Conservation (phyloP, 768 basidiomycete genomes). For the Psilocybe cubensis region DNA sequence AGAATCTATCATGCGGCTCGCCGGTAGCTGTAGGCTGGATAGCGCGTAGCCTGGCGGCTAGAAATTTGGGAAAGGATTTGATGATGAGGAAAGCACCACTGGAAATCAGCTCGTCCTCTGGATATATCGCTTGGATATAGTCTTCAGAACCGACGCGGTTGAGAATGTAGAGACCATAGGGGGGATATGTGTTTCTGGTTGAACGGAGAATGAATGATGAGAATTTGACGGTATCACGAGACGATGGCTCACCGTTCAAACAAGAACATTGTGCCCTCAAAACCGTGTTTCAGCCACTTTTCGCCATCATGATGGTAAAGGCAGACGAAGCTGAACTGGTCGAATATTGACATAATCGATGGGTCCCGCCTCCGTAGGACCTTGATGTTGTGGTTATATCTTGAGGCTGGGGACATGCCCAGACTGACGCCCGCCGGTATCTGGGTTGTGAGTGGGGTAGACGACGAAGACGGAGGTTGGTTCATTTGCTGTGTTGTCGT, state of each 20-base stretch:
- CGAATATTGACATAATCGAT: slow-evolving; percentile 78
- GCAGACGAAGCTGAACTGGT: slow-evolving; percentile 89
- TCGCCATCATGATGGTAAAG: slow-evolving; percentile 74
- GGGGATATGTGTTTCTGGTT: slow-evolving; percentile 76
- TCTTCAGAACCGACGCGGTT: slow-evolving; percentile 83
- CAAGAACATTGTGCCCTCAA: slow-evolving; percentile 88
- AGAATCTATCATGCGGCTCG: slow-evolving; percentile 47
- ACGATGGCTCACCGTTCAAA: slow-evolving; percentile 70
- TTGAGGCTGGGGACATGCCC: slow-evolving; percentile 66
- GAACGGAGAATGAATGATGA: slow-evolving; percentile 3
- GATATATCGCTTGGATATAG: slow-evolving; percentile 73
- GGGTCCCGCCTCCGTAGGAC: slow-evolving; percentile 80
- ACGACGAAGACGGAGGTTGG: slow-evolving; percentile 13
- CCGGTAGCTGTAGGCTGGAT: slow-evolving; percentile 35
- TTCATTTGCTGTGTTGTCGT: slow-evolving; percentile 12
- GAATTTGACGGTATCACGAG: slow-evolving; percentile 14
- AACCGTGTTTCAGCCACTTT: slow-evolving; percentile 85
- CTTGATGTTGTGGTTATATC: slow-evolving; percentile 80
- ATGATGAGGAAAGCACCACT: slow-evolving; percentile 74
- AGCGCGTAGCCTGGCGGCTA: slow-evolving; percentile 47
- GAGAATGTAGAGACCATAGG: slow-evolving; percentile 84
- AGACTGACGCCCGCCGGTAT: slow-evolving; percentile 28
- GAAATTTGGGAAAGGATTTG: slow-evolving; percentile 73
- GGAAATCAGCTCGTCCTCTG: slow-evolving; percentile 73
- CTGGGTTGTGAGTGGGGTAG: slow-evolving; percentile 25